Evolutionary conservation across 345 rosid species (phyloP), one percentile per base, ranked within the genome.

Genomic region (Erodium maritimum): DNA sequence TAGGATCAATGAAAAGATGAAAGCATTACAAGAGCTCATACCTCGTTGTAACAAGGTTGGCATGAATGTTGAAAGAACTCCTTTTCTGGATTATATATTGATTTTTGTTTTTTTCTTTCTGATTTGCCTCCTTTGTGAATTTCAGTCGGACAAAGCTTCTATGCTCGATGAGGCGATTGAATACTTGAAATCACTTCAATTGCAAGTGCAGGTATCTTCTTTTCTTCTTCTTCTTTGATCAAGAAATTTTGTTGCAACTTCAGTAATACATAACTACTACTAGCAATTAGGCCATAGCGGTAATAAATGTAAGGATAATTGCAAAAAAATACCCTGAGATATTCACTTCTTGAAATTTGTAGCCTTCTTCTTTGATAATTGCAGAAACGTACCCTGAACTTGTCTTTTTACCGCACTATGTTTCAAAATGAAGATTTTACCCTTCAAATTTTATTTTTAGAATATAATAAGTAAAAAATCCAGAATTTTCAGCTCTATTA

Each of bases 141-240:
- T 60, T 54, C 78, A 81, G 86, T 62, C 78, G 19, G 86, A 78
- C 63, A 81, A 81, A 69, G 86, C 86, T 60, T 81, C 86, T 17
- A 81, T 81, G 82, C 73, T 81, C 50, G 86, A 81, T 17, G 82
- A 81, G 65, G 86, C 86, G 24, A 81, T 81, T 57, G 82, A 76
- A 54, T 81, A 81, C 62, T 59, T 81, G 72, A 81, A 78, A 61
- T 73, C 79, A 20, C 86, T 81, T 61, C 82, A 81, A 69, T 48
- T 75, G 73, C 86, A 81, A 69, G 75, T 81, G 62, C 86, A 78
- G 86, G 86, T 78, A 60, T 18, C 21, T 20, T 58, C 33, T 17
- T 57, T 17, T 67, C 58, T 37, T 52, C 17, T 51, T 57, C 42
- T 52, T 19, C 24, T 17, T 21, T n/a, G 14, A 4, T 37, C 13